A percentile compares a stretch with the other conserved stretches of the same genome.
These are phyloP conservation scores for Salix viminalis DNA, from an alignment of 345 rosid genomes.

Conservation along the genomic window DNA sequence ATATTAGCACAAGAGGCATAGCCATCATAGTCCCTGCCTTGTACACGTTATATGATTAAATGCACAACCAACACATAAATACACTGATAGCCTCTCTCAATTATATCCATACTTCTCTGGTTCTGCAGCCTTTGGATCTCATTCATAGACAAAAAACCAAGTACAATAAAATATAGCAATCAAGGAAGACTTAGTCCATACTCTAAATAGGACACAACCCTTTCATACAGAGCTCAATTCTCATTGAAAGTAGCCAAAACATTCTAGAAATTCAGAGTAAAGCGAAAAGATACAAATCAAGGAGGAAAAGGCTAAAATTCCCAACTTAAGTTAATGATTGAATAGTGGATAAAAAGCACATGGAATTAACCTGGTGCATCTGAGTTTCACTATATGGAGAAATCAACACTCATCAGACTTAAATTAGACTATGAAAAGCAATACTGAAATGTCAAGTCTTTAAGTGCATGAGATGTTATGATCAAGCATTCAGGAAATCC, in stretches of 20 bases:
- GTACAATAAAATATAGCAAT: too few species aligned
- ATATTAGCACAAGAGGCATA: not conserved
- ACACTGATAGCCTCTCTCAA: too few species aligned
- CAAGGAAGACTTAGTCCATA: not conserved
- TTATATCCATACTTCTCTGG: too few species aligned
- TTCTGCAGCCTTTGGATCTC: too few species aligned
- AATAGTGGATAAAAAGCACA: not conserved
- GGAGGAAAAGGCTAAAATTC: not conserved
- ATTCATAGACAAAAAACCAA: too few species aligned
- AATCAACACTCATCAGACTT: not conserved
- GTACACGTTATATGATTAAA: not conserved
- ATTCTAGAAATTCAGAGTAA: not conserved
- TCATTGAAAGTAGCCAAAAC: not conserved
- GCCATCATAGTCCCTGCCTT: not conserved
- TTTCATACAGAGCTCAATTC: not conserved
- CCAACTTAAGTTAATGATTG: not conserved
- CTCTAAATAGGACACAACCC: not conserved
- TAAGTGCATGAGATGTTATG: not conserved
- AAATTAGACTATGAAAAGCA: not conserved
- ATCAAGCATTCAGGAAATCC: not conserved
- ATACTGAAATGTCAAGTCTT: not conserved
- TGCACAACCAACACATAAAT: too few species aligned
- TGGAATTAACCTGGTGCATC: not conserved
- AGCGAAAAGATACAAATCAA: not conserved
- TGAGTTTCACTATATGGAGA: not conserved